Percentiles rank a stretch among this genome's conserved stretches.
These are phyloP conservation scores for Dictyostelium intermedium DNA, from an alignment of 78 protist species.

Conservation along the genomic window DNA sequence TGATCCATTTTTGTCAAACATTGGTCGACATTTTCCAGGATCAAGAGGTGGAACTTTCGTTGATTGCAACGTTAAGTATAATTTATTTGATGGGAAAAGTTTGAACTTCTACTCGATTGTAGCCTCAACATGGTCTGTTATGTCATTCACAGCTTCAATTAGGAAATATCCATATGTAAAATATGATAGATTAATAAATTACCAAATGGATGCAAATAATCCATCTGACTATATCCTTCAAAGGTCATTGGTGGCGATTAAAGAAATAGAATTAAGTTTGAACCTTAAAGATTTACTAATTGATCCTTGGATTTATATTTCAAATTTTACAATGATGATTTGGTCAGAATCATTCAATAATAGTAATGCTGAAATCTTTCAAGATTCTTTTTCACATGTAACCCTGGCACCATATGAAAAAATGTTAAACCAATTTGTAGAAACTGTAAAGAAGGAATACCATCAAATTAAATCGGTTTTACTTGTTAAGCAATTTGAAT, in stretches of 20 bases:
- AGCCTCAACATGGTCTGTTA: neutral
- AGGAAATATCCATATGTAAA: neutral
- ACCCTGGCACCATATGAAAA: too few species aligned
- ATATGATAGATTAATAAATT: neutral
- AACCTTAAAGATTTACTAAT: neutral
- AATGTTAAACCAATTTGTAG: too few species aligned
- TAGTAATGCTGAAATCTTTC: neutral
- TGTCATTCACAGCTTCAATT: neutral
- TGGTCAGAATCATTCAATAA: constrained; percentile 9
- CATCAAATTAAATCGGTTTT: neutral
- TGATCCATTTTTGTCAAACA: neutral
- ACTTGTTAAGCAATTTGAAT: neutral
- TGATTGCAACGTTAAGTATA: neutral
- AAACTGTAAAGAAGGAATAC: too few species aligned
- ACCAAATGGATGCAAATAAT: neutral
- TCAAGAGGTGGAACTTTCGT: neutral
- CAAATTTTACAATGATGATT: neutral
- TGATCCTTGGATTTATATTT: neutral
- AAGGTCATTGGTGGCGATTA: neutral
- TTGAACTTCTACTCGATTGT: neutral
- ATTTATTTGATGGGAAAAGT: too few species aligned
- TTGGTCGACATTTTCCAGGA: neutral
- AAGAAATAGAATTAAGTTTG: neutral
- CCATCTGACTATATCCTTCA: neutral
- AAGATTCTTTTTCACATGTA: neutral